A percentile compares a stretch with the other conserved stretches of the same genome.
phyloP scores from a whole-genome alignment of 331 rosid genomes.

The Phaseolus coccineus region DNA sequence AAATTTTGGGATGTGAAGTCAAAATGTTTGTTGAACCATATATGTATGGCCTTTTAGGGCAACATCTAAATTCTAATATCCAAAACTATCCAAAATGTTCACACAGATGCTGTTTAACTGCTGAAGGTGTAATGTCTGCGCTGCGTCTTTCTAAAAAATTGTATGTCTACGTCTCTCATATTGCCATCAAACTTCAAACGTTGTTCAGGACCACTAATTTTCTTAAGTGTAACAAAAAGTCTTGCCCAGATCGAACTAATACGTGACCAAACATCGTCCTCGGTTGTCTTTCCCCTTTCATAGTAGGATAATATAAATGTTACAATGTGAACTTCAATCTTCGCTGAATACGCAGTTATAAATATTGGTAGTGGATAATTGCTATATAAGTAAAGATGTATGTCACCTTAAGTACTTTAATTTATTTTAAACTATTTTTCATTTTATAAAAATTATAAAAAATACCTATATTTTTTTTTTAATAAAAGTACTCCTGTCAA shows the following conservation, averaged over 20 bases:
- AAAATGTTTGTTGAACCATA: slow-evolving; percentile 41
- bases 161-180: neutral
- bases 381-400: neutral
- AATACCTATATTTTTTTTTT: too few species aligned
- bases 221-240: neutral
- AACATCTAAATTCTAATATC: neutral
- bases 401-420: neutral
- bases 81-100: neutral
- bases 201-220: slow-evolving; percentile 31
- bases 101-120: neutral
- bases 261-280: neutral
- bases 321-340: neutral
- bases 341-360: neutral
- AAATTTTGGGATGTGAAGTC: slow-evolving; percentile 12
- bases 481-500: too few species aligned
- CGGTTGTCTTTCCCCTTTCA: neutral
- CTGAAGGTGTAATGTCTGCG: too few species aligned
- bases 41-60: neutral
- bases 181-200: slow-evolving; percentile 22
- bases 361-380: neutral
- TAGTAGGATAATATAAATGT: neutral
- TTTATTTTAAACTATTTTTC: neutral
- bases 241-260: neutral
- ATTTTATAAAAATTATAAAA: neutral
- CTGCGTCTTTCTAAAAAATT: too few species aligned